Percentiles rank a stretch among this genome's conserved stretches.
Evolutionary conservation across 1,139 yeast species (phyloP).

Genomic region (Yamadazyma kanchanaburiensis): DNA sequence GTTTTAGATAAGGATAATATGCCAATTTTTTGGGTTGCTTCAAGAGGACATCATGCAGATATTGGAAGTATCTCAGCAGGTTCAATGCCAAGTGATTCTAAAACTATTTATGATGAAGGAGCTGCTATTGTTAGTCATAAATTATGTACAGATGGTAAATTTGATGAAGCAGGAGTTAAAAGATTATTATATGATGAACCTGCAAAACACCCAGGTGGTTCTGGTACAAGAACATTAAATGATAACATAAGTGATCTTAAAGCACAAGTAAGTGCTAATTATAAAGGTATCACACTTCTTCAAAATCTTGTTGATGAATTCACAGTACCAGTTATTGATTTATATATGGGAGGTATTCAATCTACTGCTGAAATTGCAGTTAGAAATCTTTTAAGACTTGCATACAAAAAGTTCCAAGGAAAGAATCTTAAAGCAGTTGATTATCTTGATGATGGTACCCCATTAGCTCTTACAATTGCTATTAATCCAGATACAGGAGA

Average conservation of each 20-base stretch:
- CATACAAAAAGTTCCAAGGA: constrained; percentile 35
- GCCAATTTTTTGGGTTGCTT: constrained; percentile 45
- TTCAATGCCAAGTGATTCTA: constrained; percentile 46
- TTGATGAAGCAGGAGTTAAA: constrained; percentile 41
- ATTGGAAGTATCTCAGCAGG: constrained; percentile 47
- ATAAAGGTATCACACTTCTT: constrained; percentile 37
- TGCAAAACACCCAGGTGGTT: constrained; percentile 44
- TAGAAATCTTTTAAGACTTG: constrained; percentile 33
- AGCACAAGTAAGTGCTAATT: constrained; percentile 44
- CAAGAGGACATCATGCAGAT: constrained; percentile 48
- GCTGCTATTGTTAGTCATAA: constrained; percentile 42
- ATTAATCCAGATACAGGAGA: constrained; percentile 34
- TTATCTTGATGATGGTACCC: constrained; percentile 44
- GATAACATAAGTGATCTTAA: constrained; percentile 43
- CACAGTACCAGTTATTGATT: constrained; percentile 29
- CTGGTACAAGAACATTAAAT: constrained; percentile 39
- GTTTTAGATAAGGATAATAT: constrained; percentile 31
- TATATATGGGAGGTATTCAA: constrained; percentile 44
- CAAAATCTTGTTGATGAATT: constrained; percentile 29
- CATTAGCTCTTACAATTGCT: constrained; percentile 32
- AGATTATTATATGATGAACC: constrained; percentile 38
- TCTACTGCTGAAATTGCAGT: constrained; percentile 42
- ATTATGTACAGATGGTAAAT: constrained; percentile 32
- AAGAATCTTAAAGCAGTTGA: constrained; percentile 32
- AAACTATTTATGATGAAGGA: constrained; percentile 43